These are phyloP conservation scores for Delitschia confertaspora DNA, from an alignment of 495 filamentous ascomycete genomes.

Conservation along the genomic window DNA sequence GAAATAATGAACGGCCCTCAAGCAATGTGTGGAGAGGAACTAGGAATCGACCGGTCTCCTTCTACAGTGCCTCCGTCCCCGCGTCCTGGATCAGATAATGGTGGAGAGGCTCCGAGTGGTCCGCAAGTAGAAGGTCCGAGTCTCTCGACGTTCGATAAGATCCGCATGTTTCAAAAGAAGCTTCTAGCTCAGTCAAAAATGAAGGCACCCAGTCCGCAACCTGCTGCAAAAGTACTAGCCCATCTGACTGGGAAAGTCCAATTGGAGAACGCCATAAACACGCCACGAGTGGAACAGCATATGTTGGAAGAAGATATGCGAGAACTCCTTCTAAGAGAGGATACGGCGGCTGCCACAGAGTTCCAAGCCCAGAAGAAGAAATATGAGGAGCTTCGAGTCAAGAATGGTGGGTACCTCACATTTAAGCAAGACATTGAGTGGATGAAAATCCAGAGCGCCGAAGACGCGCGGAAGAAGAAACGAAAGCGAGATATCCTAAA, in stretches of 20 bases:
- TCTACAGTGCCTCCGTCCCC: no score
- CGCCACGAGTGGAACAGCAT: no score
- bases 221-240: neutral
- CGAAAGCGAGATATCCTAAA: constrained; percentile 7
- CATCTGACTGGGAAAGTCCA: no score
- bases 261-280: no score
- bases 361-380: constrained; percentile 9
- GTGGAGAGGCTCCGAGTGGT: no score
- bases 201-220: neutral
- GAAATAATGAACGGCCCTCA: no score
- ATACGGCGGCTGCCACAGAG: neutral
- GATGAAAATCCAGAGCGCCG: constrained; percentile 13
- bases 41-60: no score
- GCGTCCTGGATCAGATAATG: no score
- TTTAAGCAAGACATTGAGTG: constrained; percentile 21
- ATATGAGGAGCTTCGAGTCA: constrained; percentile 6
- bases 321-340: no score
- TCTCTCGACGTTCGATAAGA: constrained; percentile 3
- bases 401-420: constrained; percentile 4
- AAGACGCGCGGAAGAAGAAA: constrained; percentile 18
- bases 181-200: constrained; percentile 3
- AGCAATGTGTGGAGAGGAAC: no score
- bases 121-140: no score
- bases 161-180: constrained; percentile 1
- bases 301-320: no score